Conservation (phyloP, 495 filamentous ascomycete genomes). For the Annulohypoxylon maeteangense region DNA sequence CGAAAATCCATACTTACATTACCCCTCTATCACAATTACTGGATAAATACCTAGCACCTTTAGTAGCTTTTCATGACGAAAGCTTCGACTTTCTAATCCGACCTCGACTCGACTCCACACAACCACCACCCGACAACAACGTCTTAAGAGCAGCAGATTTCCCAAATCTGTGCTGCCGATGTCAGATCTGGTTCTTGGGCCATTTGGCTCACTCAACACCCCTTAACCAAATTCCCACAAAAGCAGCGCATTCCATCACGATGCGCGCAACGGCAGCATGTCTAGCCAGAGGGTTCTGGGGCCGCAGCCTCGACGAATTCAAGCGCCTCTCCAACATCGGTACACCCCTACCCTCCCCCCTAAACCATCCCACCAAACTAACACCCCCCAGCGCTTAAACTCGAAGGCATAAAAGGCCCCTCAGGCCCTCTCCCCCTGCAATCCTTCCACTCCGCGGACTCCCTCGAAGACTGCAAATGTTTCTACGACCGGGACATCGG, state of each 20-base stretch:
- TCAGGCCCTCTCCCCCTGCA: conserved; percentile 68
- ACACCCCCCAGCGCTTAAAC: conserved; percentile 49
- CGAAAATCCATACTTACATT: background rate
- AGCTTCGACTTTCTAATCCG: conserved; percentile 11
- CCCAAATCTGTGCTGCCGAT: conserved; percentile 27
- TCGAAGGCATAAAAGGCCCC: conserved; percentile 66
- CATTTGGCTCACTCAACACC: conserved; percentile 42
- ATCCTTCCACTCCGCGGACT: conserved; percentile 71
- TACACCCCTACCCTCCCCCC: conserved; percentile 29
- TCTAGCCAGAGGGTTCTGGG: conserved; percentile 56
- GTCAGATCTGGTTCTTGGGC: conserved; percentile 45
- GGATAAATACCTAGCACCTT: conserved; percentile 3
- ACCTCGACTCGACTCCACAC: background rate
- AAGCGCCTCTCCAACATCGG: conserved; percentile 58
- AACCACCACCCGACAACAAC: conserved; percentile 5
- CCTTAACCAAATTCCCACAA: conserved; percentile 22
- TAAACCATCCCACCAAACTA: background rate
- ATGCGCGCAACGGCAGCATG: conserved; percentile 57
- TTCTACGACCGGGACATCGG: conserved; percentile 90
- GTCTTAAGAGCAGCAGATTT: background rate
- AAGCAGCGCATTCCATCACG: conserved; percentile 34
- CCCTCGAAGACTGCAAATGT: conserved; percentile 74
- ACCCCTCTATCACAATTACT: background rate
- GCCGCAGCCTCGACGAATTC: conserved; percentile 59
- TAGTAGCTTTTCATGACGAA: conserved; percentile 31